Evolutionary conservation across 805 yeast genomes (phyloP).

Genomic region (Cyberlindnera misumaiensis): DNA sequence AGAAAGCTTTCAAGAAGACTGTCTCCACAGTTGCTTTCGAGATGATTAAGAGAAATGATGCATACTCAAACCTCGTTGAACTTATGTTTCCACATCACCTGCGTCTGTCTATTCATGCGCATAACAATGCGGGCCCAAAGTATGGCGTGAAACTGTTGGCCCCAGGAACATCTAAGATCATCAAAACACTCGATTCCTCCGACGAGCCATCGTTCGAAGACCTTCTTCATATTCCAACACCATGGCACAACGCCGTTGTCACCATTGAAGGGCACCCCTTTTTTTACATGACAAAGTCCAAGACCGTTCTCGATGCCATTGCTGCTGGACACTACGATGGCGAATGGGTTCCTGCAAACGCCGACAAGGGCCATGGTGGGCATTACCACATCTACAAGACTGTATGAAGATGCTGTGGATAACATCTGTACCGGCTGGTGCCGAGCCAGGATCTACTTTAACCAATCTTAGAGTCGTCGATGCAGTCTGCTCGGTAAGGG

Average conservation of each 20-base stretch:
- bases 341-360: constrained; percentile 28
- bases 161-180: constrained; percentile 36
- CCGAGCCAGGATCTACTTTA: no score
- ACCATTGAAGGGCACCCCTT: constrained; percentile 30
- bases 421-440: no score
- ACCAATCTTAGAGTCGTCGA: no score
- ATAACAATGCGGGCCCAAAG: constrained; percentile 52
- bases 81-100: constrained; percentile 52
- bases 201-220: constrained; percentile 43
- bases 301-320: constrained; percentile 30
- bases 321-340: constrained; percentile 29
- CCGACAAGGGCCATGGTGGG: constrained; percentile 30
- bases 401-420: no score
- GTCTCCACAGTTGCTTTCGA: constrained; percentile 52
- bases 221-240: constrained; percentile 56
- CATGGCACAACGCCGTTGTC: constrained; percentile 57
- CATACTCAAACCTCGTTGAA: constrained; percentile 57
- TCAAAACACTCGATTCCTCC: constrained; percentile 32
- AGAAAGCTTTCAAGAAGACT: constrained; percentile 38
- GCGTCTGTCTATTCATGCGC: constrained; percentile 57
- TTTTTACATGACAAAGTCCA: constrained; percentile 31
- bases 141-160: constrained; percentile 47
- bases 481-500: no score
- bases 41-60: constrained; percentile 60
- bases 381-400: constrained; percentile 10